phyloP scores from a whole-genome alignment of 139 green algal species.

The Coelastrella sp. region DNA sequence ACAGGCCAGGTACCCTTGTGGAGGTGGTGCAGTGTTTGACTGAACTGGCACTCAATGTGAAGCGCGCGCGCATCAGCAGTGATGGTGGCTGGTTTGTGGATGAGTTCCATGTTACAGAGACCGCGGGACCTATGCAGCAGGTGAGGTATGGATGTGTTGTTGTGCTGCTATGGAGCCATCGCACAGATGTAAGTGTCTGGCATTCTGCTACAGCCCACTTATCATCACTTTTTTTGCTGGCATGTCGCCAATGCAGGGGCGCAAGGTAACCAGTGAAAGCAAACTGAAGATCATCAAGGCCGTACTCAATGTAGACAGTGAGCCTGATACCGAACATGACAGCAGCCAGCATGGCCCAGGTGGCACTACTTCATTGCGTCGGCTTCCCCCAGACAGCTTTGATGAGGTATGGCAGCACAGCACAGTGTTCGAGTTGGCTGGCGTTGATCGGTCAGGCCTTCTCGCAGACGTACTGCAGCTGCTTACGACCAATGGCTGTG shows the following conservation, averaged over 20 bases:
- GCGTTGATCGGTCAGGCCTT: constrained; percentile 84
- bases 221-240: neutral
- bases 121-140: constrained; percentile 26
- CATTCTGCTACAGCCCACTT: neutral
- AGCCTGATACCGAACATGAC: constrained; percentile 19
- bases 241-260: constrained; percentile 3
- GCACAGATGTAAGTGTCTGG: neutral
- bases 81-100: constrained; percentile 99
- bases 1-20: constrained; percentile 95
- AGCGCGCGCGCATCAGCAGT: constrained; percentile 85
- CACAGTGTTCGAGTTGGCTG: constrained; percentile 93
- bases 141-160: too few relatives aligned
- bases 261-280: constrained; percentile 78
- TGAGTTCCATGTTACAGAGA: constrained; percentile 60
- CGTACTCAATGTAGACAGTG: constrained; percentile 51
- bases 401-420: constrained; percentile 39
- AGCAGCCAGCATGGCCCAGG: constrained; percentile 33
- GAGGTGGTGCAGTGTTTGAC: constrained; percentile 97
- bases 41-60: constrained; percentile 91
- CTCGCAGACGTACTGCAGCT: constrained; percentile 88
- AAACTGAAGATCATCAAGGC: constrained; percentile 84
- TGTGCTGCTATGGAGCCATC: too few relatives aligned
- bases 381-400: constrained; percentile 28
- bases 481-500: constrained; percentile 84
- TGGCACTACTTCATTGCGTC: neutral